Conservation (phyloP, 2,329 filamentous ascomycete genomes). For the Trichoderma sp. region DNA sequence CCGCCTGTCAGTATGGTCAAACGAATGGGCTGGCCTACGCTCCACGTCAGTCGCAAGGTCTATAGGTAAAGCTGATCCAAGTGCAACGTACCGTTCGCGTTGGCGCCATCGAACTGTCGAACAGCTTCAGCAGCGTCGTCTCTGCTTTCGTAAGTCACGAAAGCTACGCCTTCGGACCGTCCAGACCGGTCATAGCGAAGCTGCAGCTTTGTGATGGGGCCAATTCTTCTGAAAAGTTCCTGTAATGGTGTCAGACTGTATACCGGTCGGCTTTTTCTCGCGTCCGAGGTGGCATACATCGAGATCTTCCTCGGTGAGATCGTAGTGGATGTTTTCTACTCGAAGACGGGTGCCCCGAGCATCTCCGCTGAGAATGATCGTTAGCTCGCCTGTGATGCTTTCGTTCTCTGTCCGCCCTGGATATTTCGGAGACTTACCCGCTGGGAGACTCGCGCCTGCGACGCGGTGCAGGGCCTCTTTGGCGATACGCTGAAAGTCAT, state of each 20-base stretch:
- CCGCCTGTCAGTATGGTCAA: conserved; percentile 65
- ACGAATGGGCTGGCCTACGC: conserved; percentile 74
- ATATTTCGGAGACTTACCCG: conserved; percentile 34
- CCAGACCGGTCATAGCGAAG: conserved; percentile 85
- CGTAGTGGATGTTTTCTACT: conserved; percentile 91
- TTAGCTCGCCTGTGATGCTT: conserved; percentile 18
- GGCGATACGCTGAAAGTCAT: conserved; percentile 42
- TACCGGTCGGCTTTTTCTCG: conserved; percentile 18
- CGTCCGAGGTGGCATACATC: conserved; percentile 55
- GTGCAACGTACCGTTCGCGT: conserved; percentile 68
- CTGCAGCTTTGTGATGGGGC: conserved; percentile 67
- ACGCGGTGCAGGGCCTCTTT: conserved; percentile 46
- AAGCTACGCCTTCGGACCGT: conserved; percentile 82
- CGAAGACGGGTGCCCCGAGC: conserved; percentile 69
- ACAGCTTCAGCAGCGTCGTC: conserved; percentile 76
- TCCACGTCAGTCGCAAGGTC: not conserved
- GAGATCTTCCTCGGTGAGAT: conserved; percentile 81
- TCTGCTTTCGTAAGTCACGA: conserved; percentile 73
- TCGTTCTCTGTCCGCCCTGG: conserved; percentile 14
- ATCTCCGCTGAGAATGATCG: conserved; percentile 45
- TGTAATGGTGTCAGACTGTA: conserved; percentile 43
- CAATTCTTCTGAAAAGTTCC: conserved; percentile 81
- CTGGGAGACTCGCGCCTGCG: conserved; percentile 50
- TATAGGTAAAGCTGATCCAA: not conserved
- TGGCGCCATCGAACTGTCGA: conserved; percentile 82